These are phyloP conservation scores for Kwoniella bestiolae DNA, from an alignment of 768 basidiomycete genomes.

Conservation along the genomic window DNA sequence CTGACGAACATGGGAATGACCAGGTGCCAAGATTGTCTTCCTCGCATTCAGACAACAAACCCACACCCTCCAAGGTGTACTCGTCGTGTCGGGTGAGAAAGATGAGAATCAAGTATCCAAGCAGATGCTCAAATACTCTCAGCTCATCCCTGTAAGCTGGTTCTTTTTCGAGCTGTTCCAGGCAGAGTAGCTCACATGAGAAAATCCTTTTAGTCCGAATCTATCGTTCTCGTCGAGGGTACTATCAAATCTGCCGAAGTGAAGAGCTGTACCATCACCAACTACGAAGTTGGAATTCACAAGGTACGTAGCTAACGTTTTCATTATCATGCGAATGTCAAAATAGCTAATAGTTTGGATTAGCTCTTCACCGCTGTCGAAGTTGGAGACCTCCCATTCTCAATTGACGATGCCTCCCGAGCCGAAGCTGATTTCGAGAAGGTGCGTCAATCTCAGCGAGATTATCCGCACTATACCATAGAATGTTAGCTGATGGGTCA, in stretches of 20 bases:
- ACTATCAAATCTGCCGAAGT: constrained; percentile 77
- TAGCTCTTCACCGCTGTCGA: constrained; percentile 83
- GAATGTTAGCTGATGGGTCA: background rate
- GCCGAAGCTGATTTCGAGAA: constrained; percentile 73
- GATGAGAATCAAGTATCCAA: constrained; percentile 69
- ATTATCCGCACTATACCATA: background rate
- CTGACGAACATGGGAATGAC: too few relatives aligned
- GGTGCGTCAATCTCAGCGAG: constrained; percentile 54
- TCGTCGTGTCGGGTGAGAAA: constrained; percentile 67
- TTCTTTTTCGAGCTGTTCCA: background rate
- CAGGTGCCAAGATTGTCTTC: constrained; percentile 90
- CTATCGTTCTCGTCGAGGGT: constrained; percentile 89
- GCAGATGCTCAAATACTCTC: constrained; percentile 96
- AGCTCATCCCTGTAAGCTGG: constrained; percentile 63
- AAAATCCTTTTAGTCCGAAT: constrained; percentile 63
- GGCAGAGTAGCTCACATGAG: constrained; percentile 14
- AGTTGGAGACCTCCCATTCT: constrained; percentile 76
- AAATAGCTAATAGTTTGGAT: constrained; percentile 10
- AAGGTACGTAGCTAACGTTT: constrained; percentile 64
- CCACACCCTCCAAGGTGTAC: constrained; percentile 81
- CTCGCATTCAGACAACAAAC: constrained; percentile 85
- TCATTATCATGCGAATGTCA: background rate
- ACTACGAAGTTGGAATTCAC: constrained; percentile 81
- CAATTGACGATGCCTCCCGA: constrained; percentile 86
- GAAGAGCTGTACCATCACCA: constrained; percentile 84